Evolutionary conservation across 2,329 filamentous ascomycete species (phyloP), one percentile per base, ranked within the genome.

Genomic region (Ophiostoma populinum): DNA sequence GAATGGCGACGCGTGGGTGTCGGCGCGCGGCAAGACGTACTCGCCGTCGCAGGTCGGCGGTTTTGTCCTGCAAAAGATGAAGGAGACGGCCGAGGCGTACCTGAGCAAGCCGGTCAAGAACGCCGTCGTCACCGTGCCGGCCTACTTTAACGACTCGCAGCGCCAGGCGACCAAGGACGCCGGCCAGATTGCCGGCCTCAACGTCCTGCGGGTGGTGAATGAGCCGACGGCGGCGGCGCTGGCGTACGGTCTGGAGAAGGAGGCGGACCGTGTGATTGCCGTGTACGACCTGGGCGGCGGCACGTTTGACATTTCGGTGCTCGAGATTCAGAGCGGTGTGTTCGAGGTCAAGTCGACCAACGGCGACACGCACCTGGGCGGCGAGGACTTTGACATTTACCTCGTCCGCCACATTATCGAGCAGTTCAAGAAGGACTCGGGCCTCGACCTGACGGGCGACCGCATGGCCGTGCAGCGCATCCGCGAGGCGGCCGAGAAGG

Each of bases 391-490:
- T 51, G 87, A 95, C 65, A 93, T 92, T 70, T 79, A 83, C 50
- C 80, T 95, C 2, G 85, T 95, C 43, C 92, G 92, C 63, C 86
- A 94, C 70, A n/a, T n/a, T n/a, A n/a, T n/a, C n/a, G n/a, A n/a
- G 47, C 81, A 80, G 53, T 86, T 98, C 50, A 82, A 95, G 71
- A 87, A 83, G 63, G 82, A 92, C 48, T 83, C 82, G 45, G 78
- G 80, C 44, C 80, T 94, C 46, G 87, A 95, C 56, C 74, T 95
- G 47, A 80, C 83, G 40, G 65, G 62, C 53, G 87, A 95, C 67
- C 85, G 87, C 58, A 94, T 94, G 86, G 87, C 87, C 49, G 92
- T 95, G 55, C 87, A 94, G 73, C 79, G 87, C 75, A 94, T 95
- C 58, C 86, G 87, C 64, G 87, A 94, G 67, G 87, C 86, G 48